Evolutionary conservation across 78 protist species (phyloP), one percentile per base, ranked within the genome.

Genomic region (Salpingoeca rosetta): DNA sequence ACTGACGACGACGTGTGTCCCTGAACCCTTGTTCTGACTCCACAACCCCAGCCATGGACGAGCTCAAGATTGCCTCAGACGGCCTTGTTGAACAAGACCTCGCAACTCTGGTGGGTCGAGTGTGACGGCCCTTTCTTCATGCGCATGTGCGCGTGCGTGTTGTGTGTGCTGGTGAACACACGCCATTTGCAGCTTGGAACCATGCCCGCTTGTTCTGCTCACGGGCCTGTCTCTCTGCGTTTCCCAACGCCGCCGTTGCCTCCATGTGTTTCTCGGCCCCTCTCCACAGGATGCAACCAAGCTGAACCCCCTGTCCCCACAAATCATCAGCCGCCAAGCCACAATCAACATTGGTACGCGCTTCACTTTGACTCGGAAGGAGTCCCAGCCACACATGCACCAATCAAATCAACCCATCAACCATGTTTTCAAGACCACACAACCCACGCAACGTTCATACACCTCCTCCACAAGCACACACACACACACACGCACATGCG

Each of bases 271-370:
- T 22, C 65, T 51, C 65, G 65, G 17, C 65, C 65, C 65, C 17
- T 51, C 65, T 22, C 17, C 75, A 22, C 75, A 65, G 75, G 90
- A 93, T 57, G 87, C 90, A 3, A 44, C 56, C 25, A 85, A 42
- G 77, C 92, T 97, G 24, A 87, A 77, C 38, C 97, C 99, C 45
- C 86, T 95, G 39, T 87, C 95, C 44, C 97, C 92, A n/a, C 94
- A 93, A 44, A 98, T 98, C 41, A 97, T 98, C 85, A 44, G 87
- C 35, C 86, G 99, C 11, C 99, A 98, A 84, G 99, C 99, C n/a
- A 98, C 99, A 0, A 97, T 98, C 77, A 98, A 97, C 93, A 94
- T 98, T 79, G 99, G 99, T 83, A 31, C 84, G 84, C 43, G 38
- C 1, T 35, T 3, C 36, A 74, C 10, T 74, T 24, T 26, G 28